Percentiles rank a stretch among this genome's conserved stretches.
Evolutionary conservation across 1,284 basidiomycete species (phyloP).

Genomic region (Cutaneotrichosporon sp.): DNA sequence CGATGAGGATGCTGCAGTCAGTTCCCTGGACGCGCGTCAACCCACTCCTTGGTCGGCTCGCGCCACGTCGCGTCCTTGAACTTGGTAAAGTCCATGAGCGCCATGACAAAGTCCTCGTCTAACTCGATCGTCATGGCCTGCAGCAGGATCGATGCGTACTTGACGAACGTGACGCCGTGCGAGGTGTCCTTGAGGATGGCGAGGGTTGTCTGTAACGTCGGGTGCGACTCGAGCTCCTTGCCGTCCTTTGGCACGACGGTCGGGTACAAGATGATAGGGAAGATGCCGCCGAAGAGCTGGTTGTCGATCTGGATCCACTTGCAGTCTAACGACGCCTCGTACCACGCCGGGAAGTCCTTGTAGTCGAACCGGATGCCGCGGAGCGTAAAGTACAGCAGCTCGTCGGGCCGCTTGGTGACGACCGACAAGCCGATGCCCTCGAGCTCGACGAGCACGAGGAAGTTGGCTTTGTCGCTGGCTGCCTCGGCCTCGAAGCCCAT

Average conservation of each 20-base stretch:
- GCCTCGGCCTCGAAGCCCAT: conserved; percentile 82
- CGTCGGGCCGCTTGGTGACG: conserved; percentile 82
- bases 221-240: conserved; percentile 76
- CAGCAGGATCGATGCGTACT: conserved; percentile 92
- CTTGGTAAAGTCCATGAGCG: conserved; percentile 88
- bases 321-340: conserved; percentile 79
- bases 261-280: conserved; percentile 94
- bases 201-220: conserved; percentile 85
- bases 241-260: conserved; percentile 85
- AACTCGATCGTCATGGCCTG: conserved; percentile 95
- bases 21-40: conserved; percentile 22
- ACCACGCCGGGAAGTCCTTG: conserved; percentile 75
- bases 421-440: conserved; percentile 92
- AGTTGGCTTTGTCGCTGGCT: conserved; percentile 66
- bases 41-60: conserved; percentile 71
- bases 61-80: conserved; percentile 90
- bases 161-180: conserved; percentile 94
- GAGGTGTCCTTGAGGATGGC: conserved; percentile 73
- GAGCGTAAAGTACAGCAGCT: conserved; percentile 86
- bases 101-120: conserved; percentile 95
- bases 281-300: conserved; percentile 93
- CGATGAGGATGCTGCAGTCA: conserved; percentile 68
- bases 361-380: conserved; percentile 84
- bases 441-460: conserved; percentile 74
- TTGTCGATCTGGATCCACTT: conserved; percentile 95